Evolutionary conservation across 1,139 yeast species (phyloP).

Genomic region (Candida pseudocylindracea): DNA sequence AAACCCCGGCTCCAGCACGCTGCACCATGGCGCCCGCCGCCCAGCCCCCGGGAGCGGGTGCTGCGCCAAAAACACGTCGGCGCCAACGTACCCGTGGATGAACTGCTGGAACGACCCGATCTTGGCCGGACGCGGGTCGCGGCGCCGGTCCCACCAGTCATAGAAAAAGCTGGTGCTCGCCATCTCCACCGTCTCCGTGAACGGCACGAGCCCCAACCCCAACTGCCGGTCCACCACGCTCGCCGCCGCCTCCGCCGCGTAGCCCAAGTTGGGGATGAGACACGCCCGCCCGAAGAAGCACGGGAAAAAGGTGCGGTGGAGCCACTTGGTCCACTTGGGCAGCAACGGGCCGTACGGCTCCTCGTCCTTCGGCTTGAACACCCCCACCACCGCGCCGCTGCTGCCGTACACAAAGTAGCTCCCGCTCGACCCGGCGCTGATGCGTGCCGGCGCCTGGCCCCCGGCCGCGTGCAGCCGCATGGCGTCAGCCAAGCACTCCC

Average conservation of each 20-base stretch:
- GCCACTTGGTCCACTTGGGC: constrained; percentile 69
- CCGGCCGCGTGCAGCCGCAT: too few species aligned
- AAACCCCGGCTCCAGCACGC: background rate
- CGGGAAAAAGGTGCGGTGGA: constrained; percentile 53
- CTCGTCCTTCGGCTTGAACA: constrained; percentile 64
- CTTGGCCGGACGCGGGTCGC: constrained; percentile 16
- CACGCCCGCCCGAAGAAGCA: constrained; percentile 62
- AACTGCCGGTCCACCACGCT: constrained; percentile 38
- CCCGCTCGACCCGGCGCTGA: constrained; percentile 49
- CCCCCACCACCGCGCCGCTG: constrained; percentile 12
- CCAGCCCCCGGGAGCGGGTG: constrained; percentile 28
- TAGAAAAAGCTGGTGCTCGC: constrained; percentile 34
- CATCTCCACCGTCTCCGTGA: constrained; percentile 33
- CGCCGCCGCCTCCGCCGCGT: constrained; percentile 55
- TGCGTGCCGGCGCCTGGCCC: constrained; percentile 19
- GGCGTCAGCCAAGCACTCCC: too few species aligned
- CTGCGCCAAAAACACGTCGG: constrained; percentile 31
- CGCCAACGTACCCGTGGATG: constrained; percentile 34
- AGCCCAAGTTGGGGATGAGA: constrained; percentile 51
- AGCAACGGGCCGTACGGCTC: constrained; percentile 66
- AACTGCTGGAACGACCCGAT: constrained; percentile 52
- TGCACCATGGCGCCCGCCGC: background rate
- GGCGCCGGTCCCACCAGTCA: constrained; percentile 19
- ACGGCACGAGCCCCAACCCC: constrained; percentile 39
- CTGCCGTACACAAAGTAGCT: constrained; percentile 32